These are phyloP conservation scores for Cryphonectria parasitica DNA, from an alignment of 2,329 filamentous ascomycete genomes.

Conservation along the genomic window DNA sequence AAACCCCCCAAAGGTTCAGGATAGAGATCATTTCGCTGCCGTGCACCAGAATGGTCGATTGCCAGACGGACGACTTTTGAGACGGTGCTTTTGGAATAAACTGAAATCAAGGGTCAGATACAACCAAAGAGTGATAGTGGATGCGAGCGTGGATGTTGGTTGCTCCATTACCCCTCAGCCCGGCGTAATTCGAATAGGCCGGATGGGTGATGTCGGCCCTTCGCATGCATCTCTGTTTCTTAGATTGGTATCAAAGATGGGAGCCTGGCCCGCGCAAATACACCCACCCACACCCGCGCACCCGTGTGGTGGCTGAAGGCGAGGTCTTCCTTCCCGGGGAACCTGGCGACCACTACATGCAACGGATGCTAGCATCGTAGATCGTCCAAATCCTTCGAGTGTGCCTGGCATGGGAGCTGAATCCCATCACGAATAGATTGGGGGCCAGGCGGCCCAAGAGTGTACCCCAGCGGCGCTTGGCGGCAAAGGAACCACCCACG, in stretches of 20 bases:
- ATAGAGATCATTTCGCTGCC: not conserved
- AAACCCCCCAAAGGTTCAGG: not conserved
- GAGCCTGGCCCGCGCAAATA: not conserved
- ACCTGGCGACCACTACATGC: slow-evolving; percentile 12
- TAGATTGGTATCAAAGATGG: not conserved
- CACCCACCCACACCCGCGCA: not conserved
- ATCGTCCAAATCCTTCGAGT: slow-evolving; percentile 27
- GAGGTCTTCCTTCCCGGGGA: slow-evolving; percentile 2
- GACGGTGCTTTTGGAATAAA: no score
- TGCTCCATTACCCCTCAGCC: not conserved
- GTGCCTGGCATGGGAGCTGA: slow-evolving; percentile 26
- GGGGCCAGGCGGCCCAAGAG: slow-evolving; percentile 17
- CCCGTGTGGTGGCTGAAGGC: not conserved
- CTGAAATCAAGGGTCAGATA: not conserved
- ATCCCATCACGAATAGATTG: slow-evolving; percentile 23
- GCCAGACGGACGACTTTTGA: not conserved
- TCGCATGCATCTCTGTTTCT: not conserved
- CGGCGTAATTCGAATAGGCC: slow-evolving; percentile 5
- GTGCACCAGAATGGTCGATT: not conserved
- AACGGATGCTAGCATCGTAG: slow-evolving; percentile 27
- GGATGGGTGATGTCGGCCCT: not conserved
- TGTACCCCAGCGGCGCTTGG: slow-evolving; percentile 17
- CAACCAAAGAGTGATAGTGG: not conserved
- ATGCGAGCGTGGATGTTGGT: not conserved
- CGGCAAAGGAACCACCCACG: slow-evolving; percentile 19